Conservation (phyloP, 805 yeast species). For the Kazachstania africana region DNA sequence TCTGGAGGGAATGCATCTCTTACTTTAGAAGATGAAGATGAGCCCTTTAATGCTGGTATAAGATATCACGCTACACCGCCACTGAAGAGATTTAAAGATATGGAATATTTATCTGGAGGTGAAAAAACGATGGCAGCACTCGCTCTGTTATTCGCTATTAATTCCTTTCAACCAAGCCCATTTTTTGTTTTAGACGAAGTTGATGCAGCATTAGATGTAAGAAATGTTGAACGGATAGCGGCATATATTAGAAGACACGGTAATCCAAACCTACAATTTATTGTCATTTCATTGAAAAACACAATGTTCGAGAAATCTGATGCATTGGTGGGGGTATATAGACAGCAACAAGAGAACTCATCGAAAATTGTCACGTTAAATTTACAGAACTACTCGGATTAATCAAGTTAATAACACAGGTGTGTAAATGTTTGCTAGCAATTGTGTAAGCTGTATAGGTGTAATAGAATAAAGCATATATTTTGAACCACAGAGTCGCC, state of each 20-base stretch:
- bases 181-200: slow-evolving; percentile 93
- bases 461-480: too few species aligned
- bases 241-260: slow-evolving; percentile 67
- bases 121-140: slow-evolving; percentile 95
- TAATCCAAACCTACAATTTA: slow-evolving; percentile 74
- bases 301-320: slow-evolving; percentile 80
- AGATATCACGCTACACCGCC: slow-evolving; percentile 96
- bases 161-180: slow-evolving; percentile 85
- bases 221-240: slow-evolving; percentile 81
- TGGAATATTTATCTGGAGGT: slow-evolving; percentile 91
- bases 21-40: slow-evolving; percentile 78
- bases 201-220: slow-evolving; percentile 93
- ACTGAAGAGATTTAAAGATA: slow-evolving; percentile 80
- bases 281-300: slow-evolving; percentile 84
- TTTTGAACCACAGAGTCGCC: too few species aligned
- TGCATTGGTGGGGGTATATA: slow-evolving; percentile 83
- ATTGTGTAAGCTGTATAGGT: not conserved
- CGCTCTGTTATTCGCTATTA: slow-evolving; percentile 83
- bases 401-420: slow-evolving; percentile 1
- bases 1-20: slow-evolving; percentile 91
- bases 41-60: slow-evolving; percentile 74
- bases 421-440: not conserved
- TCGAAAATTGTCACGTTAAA: slow-evolving; percentile 67
- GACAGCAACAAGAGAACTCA: slow-evolving; percentile 64
- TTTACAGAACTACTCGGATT: slow-evolving; percentile 46